Evolutionary conservation across 148 eudicot genomes (phyloP), one percentile per base, ranked within the genome.

Genomic region (Limonium bicolor): DNA sequence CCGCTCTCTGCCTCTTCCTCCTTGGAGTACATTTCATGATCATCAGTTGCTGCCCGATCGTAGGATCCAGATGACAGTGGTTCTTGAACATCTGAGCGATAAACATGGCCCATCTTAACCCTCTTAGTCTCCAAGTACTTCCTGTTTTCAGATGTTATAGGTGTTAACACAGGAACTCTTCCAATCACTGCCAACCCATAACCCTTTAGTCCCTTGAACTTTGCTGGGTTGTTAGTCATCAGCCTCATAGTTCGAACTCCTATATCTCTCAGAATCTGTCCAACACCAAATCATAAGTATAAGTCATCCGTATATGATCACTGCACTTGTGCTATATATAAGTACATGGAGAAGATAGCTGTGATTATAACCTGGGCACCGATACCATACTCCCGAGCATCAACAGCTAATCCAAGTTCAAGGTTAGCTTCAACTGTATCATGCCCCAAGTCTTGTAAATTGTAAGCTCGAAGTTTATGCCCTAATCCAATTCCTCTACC

Each of bases 221-320:
- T 90, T 27, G 97, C 93, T 0, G 97, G 97, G 48, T 90, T 90
- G 72, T 90, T 90, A 6, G 95, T 90, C 97, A 90, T 90, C 22
- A 90, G 68, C 32, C 71, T 64, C 95, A 90, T 90, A 10, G 93
- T 90, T 9, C 52, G 69, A 20, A 90, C 75, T 4, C 97, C 97
- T 6, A 80, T 55, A 48, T 90, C 95, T 46, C 83, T 66, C 27
- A 84, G 57, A 46, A 90, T 84, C 95, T 90, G 69, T 31, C 39
- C 3, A 32, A n/a, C 33, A 51, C 18, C 32, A 16, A 26, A 12
- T 4, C 14, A 15, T n/a, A 36, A 15, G 15, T 29, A 18, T 4
- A 37, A 7, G 2, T 21, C 20, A 22, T 10, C 7, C 27, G 14
- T 11, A 12, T n/a, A n/a, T n/a, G n/a, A n/a, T n/a, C n/a, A n/a